phyloP scores from a whole-genome alignment of 495 filamentous ascomycete species.

The Gamarada debralockiae region DNA sequence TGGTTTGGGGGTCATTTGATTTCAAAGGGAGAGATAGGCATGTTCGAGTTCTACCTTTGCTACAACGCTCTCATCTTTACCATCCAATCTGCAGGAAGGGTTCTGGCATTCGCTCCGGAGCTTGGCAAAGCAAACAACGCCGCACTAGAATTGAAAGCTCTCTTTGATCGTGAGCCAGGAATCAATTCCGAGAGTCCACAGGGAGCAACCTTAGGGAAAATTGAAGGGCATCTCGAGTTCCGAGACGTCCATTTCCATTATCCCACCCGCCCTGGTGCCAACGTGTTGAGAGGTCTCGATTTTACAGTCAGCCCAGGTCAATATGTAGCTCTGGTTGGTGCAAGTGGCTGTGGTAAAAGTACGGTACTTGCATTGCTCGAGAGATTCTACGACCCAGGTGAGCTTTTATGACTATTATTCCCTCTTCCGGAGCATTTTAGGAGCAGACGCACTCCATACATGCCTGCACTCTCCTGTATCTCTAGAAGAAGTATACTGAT shows the following conservation, averaged over 20 bases:
- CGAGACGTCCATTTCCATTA: slow-evolving; percentile 4
- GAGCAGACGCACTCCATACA: no score
- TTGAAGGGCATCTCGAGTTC: neutral
- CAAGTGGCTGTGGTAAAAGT: slow-evolving; percentile 58
- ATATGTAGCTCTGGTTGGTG: slow-evolving; percentile 58
- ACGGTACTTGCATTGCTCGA: slow-evolving; percentile 57
- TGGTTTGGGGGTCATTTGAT: slow-evolving; percentile 23
- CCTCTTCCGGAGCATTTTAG: no score
- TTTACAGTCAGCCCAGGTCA: slow-evolving; percentile 53
- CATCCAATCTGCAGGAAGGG: slow-evolving; percentile 24
- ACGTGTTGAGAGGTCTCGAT: slow-evolving; percentile 47
- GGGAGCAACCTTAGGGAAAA: neutral
- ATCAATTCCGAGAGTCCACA: slow-evolving; percentile 15
- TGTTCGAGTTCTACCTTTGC: slow-evolving; percentile 61
- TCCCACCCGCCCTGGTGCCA: slow-evolving; percentile 49
- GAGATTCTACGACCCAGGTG: slow-evolving; percentile 47
- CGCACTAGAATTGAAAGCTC: slow-evolving; percentile 32
- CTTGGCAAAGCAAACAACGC: slow-evolving; percentile 36
- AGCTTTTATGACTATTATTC: no score
- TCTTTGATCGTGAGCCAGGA: slow-evolving; percentile 34
- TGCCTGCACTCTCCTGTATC: no score
- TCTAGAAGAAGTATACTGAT: no score
- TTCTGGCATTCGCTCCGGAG: slow-evolving; percentile 15
- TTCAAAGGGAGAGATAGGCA: slow-evolving; percentile 46
- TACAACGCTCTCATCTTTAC: slow-evolving; percentile 51